Conservation (phyloP, 2,329 filamentous ascomycete species). For the Knufia fluminis region DNA sequence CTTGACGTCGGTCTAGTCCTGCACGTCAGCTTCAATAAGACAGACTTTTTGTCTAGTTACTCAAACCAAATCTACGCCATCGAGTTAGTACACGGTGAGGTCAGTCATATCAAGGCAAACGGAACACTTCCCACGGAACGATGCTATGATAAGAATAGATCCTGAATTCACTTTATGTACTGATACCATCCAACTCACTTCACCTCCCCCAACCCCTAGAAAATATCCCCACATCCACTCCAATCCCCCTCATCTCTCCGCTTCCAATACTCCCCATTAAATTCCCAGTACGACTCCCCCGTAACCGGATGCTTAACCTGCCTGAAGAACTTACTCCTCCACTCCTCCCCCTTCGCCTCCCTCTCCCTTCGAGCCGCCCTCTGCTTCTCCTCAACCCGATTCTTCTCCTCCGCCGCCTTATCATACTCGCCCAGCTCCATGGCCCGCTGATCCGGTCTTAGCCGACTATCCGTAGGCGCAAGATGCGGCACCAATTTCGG, state of each 20-base stretch:
- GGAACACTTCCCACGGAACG: too few relatives aligned
- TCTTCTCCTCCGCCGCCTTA: constrained; percentile 86
- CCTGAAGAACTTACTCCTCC: constrained; percentile 74
- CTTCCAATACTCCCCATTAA: constrained; percentile 82
- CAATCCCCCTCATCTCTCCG: constrained; percentile 55
- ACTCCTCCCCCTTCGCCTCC: constrained; percentile 72
- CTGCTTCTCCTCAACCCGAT: constrained; percentile 85
- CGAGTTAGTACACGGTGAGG: too few relatives aligned
- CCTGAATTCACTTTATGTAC: too few relatives aligned
- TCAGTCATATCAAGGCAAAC: too few relatives aligned
- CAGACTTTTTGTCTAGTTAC: too few relatives aligned
- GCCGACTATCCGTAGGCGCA: constrained; percentile 85
- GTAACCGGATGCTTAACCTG: constrained; percentile 66
- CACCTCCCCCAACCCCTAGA: too few relatives aligned
- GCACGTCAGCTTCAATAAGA: too few relatives aligned
- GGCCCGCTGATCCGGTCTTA: constrained; percentile 86
- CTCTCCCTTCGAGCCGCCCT: constrained; percentile 62
- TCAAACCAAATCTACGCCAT: too few relatives aligned
- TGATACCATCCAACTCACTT: too few relatives aligned
- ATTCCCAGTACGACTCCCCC: constrained; percentile 83
- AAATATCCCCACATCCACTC: constrained; percentile 67
- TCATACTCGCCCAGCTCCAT: constrained; percentile 99
- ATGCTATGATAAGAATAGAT: too few relatives aligned
- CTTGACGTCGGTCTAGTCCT: too few relatives aligned
- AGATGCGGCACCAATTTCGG: constrained; percentile 69